Evolutionary conservation across 2,329 filamentous ascomycete genomes (phyloP).

Genomic region (Curvularia lunata): DNA sequence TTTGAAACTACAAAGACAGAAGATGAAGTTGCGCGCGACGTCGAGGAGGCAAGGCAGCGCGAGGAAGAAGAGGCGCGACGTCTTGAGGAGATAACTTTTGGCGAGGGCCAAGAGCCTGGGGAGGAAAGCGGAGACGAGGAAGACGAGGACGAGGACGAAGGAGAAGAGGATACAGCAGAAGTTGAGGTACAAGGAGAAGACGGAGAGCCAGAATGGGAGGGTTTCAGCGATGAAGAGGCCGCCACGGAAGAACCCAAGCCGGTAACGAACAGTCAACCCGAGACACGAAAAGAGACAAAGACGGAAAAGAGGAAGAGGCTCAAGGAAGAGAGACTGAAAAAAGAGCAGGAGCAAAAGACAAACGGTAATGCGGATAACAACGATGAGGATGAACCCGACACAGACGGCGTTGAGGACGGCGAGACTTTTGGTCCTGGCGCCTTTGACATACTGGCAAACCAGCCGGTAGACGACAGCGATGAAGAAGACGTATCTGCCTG

Average conservation of each 20-base stretch:
- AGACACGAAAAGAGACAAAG: conserved; percentile 20
- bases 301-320: conserved; percentile 22
- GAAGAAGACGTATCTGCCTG: conserved; percentile 79
- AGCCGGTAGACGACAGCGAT: conserved; percentile 60
- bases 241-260: not conserved
- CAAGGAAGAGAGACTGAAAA: conserved; percentile 27
- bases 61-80: conserved; percentile 30
- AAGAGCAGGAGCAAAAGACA: conserved; percentile 34
- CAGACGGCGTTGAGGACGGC: conserved; percentile 29
- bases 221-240: conserved; percentile 31
- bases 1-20: conserved; percentile 47
- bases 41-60: conserved; percentile 29
- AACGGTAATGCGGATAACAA: conserved; percentile 11
- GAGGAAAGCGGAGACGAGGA: conserved; percentile 5
- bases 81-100: conserved; percentile 31
- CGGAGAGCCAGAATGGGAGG: conserved; percentile 35
- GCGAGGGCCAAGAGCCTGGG: conserved; percentile 19
- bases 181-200: conserved; percentile 3
- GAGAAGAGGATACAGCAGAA: not conserved
- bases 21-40: conserved; percentile 33
- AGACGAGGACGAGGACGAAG: not conserved
- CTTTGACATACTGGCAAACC: conserved; percentile 64
- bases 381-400: conserved; percentile 31
- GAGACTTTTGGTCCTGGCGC: conserved; percentile 42
- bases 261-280: conserved; percentile 45